A percentile compares a stretch with the other conserved stretches of the same genome.
phyloP scores from a whole-genome alignment of 1,139 yeast genomes.

The Pichia inconspicua region DNA sequence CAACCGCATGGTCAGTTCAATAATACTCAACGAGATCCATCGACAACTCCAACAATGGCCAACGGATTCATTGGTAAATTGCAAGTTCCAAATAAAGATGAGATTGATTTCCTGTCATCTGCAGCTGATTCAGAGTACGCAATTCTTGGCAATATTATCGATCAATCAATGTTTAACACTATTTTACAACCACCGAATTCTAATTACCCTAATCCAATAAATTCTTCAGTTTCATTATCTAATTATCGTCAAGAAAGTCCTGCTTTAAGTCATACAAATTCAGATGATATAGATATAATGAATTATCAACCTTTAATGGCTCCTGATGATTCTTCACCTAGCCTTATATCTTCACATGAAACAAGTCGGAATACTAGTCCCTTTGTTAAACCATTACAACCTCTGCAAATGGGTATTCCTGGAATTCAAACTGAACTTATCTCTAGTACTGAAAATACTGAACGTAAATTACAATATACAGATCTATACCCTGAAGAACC shows the following conservation, averaged over 20 bases:
- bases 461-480: not conserved
- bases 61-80: slow-evolving; percentile 5
- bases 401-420: slow-evolving; percentile 6
- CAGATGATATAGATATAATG: slow-evolving; percentile 21
- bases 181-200: slow-evolving; percentile 2
- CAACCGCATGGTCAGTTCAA: not conserved
- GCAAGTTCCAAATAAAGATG: not conserved
- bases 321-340: slow-evolving; percentile 1
- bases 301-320: slow-evolving; percentile 21
- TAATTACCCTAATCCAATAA: not conserved
- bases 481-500: slow-evolving; percentile 19
- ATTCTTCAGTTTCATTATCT: not conserved
- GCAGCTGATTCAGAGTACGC: slow-evolving; percentile 80
- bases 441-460: not conserved
- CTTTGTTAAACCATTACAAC: slow-evolving; percentile 10
- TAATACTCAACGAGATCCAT: not conserved
- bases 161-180: slow-evolving; percentile 34
- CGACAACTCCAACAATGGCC: slow-evolving; percentile 2
- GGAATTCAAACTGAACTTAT: not conserved
- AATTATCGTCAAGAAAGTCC: slow-evolving; percentile 20
- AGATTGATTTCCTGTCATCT: slow-evolving; percentile 45
- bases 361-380: slow-evolving; percentile 2
- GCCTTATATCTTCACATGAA: not conserved
- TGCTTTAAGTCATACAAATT: slow-evolving; percentile 18
- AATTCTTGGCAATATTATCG: slow-evolving; percentile 65